These are phyloP conservation scores for Moricandia moricandioides DNA, from an alignment of 345 rosid genomes.

Conservation along the genomic window DNA sequence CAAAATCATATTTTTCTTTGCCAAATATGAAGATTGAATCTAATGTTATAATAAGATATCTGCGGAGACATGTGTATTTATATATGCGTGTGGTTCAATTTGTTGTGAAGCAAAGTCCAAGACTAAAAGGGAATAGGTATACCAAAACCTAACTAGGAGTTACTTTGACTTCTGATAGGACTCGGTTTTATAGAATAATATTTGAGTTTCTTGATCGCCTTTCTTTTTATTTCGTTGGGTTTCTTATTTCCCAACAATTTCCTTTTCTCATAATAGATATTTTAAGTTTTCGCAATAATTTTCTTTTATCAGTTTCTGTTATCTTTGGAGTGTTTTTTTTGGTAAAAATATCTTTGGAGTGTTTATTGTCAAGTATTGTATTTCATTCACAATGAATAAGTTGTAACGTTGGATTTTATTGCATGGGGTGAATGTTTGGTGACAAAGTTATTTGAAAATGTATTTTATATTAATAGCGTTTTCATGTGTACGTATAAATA, in stretches of 20 bases:
- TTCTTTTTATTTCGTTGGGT: neutral
- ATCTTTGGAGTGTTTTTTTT: neutral
- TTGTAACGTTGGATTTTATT: conserved; percentile 13
- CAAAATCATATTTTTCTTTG: conserved; percentile 4
- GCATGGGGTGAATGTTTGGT: conserved; percentile 2
- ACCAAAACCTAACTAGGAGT: neutral
- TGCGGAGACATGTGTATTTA: neutral
- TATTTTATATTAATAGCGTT: neutral
- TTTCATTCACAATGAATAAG: conserved; percentile 1
- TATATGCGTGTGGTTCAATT: neutral
- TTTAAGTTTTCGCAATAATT: neutral
- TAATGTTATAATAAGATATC: conserved; percentile 9
- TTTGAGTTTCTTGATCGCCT: neutral
- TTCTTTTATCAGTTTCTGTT: neutral
- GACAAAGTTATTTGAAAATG: neutral
- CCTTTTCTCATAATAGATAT: neutral
- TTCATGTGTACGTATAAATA: neutral
- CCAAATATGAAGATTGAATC: conserved; percentile 7
- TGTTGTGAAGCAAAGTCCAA: conserved; percentile 28
- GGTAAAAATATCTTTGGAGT: neutral
- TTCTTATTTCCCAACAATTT: neutral
- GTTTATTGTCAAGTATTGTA: neutral
- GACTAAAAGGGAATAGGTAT: conserved; percentile 15
- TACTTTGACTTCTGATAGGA: conserved; percentile 28
- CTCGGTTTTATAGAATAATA: neutral